Evolutionary conservation across 345 rosid species (phyloP).

Genomic region (Orychophragmus violaceus): DNA sequence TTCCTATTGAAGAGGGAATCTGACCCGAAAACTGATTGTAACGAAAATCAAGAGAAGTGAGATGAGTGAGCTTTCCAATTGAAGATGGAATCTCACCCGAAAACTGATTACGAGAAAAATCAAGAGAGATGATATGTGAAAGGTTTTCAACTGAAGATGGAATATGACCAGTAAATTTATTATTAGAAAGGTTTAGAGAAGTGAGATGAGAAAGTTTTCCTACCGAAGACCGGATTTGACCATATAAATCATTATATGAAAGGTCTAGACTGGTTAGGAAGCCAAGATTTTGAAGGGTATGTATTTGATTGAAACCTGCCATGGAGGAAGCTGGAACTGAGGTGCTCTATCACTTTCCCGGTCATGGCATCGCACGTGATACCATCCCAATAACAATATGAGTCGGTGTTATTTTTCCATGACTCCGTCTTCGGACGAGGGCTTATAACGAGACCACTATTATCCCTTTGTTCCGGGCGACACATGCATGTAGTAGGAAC

Average conservation of each 20-base stretch:
- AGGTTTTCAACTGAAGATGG: too few relatives aligned
- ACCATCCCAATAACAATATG: constrained; percentile 11
- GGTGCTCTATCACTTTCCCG: neutral
- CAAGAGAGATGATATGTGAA: neutral
- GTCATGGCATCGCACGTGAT: neutral
- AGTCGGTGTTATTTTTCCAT: neutral
- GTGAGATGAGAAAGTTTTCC: neutral
- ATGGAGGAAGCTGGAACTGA: neutral
- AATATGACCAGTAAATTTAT: too few relatives aligned
- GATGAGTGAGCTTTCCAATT: neutral
- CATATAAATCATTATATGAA: neutral
- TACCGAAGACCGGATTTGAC: neutral
- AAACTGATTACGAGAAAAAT: neutral
- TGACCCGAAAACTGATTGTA: neutral
- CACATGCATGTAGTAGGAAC: neutral
- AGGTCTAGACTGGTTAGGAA: neutral
- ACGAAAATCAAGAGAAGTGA: neutral
- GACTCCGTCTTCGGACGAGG: neutral
- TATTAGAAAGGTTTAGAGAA: too few relatives aligned
- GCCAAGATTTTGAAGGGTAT: constrained; percentile 1
- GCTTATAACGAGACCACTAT: neutral
- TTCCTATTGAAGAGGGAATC: neutral
- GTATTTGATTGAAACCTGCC: neutral
- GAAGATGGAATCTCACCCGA: neutral
- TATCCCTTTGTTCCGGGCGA: neutral